phyloP scores from a whole-genome alignment of 2,329 filamentous ascomycete genomes.

The Aspergillus pseudoterreus region DNA sequence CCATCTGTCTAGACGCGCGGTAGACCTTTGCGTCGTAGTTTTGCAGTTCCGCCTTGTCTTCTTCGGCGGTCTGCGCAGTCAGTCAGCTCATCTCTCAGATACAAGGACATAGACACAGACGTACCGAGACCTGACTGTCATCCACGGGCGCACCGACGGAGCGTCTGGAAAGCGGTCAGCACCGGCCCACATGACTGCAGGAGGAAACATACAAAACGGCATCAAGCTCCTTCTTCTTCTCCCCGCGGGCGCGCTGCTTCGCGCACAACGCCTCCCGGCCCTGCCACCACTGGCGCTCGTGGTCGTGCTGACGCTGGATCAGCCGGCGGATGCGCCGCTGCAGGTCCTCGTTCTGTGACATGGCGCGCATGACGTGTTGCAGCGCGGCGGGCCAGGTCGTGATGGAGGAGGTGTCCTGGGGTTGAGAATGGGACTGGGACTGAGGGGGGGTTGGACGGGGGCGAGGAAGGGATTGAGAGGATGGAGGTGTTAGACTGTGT shows the following conservation, averaged over 20 bases:
- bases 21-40: conserved; percentile 63
- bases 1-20: conserved; percentile 57
- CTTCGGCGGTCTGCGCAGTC: conserved; percentile 38
- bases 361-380: conserved; percentile 49
- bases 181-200: neutral
- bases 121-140: conserved; percentile 30
- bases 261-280: conserved; percentile 50
- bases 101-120: neutral
- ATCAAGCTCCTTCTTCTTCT: conserved; percentile 53
- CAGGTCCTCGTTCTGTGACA: conserved; percentile 44
- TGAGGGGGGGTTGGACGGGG: neutral
- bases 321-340: conserved; percentile 51
- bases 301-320: conserved; percentile 60
- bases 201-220: conserved; percentile 49
- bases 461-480: neutral
- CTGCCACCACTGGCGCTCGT: conserved; percentile 60
- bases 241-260: conserved; percentile 50
- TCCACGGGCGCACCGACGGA: conserved; percentile 44
- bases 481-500: neutral
- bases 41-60: conserved; percentile 53
- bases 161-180: conserved; percentile 27
- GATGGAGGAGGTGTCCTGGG: conserved; percentile 44
- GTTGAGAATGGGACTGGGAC: neutral
- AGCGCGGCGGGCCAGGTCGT: conserved; percentile 51
- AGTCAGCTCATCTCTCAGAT: neutral